Percentiles rank a stretch among this genome's conserved stretches.
phyloP scores from a whole-genome alignment of 2,329 filamentous ascomycete genomes.

The Lachnellula arida region DNA sequence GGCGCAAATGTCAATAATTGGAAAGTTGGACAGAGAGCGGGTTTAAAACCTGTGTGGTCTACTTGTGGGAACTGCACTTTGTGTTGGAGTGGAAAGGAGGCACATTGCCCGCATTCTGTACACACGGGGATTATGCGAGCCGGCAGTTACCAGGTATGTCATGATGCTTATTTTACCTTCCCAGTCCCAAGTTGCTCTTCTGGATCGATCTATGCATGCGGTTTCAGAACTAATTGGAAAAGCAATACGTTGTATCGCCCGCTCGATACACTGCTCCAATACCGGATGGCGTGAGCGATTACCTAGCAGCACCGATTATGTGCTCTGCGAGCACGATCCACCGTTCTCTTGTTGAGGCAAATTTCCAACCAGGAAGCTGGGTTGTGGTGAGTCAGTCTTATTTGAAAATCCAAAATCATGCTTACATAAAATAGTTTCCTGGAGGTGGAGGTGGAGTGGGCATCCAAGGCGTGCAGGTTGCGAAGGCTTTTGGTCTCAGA shows the following conservation, averaged over 20 bases:
- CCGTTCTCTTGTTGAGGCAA: conserved; percentile 47
- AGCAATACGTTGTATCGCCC: conserved; percentile 54
- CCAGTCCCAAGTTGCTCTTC: no score
- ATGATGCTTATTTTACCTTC: no score
- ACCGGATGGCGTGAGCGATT: conserved; percentile 50
- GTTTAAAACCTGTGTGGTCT: conserved; percentile 47
- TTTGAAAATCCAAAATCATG: no score
- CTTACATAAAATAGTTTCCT: neutral
- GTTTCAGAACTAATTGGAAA: conserved; percentile 17
- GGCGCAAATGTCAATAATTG: conserved; percentile 46
- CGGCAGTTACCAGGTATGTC: no score
- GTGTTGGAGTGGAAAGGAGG: conserved; percentile 48
- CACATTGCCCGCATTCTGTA: no score
- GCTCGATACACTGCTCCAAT: conserved; percentile 43
- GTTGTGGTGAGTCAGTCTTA: conserved; percentile 12
- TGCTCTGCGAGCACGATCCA: conserved; percentile 56
- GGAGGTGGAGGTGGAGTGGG: conserved; percentile 29
- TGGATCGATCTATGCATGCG: neutral
- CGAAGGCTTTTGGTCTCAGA: conserved; percentile 23
- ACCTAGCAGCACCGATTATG: conserved; percentile 56
- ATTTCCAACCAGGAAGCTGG: conserved; percentile 28
- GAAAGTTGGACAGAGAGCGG: conserved; percentile 49
- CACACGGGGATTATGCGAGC: no score
- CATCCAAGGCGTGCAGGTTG: conserved; percentile 26
- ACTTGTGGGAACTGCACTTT: conserved; percentile 46